Evolutionary conservation across 169 alveolate genomes (phyloP).

Genomic region (Toxoplasma gondii): DNA sequence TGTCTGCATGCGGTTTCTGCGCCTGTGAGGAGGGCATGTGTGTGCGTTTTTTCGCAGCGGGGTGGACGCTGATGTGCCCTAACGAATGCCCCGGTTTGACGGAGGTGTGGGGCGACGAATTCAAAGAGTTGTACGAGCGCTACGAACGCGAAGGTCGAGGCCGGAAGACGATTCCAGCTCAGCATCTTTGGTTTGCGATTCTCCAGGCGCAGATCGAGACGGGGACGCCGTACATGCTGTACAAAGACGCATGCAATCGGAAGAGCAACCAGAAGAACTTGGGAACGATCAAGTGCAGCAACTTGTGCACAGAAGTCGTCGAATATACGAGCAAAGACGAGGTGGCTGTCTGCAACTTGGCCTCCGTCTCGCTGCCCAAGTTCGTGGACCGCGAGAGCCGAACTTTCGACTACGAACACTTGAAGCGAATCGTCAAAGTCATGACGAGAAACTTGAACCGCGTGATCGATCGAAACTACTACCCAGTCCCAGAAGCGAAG

Average conservation of each 20-base stretch:
- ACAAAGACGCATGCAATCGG: slow-evolving; percentile 95
- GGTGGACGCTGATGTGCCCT: slow-evolving; percentile 97
- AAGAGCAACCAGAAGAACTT: slow-evolving; percentile 97
- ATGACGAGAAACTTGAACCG: slow-evolving; percentile 94
- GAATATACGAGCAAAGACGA: slow-evolving; percentile 97
- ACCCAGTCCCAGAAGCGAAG: slow-evolving; percentile 95
- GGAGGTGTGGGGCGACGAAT: slow-evolving; percentile 93
- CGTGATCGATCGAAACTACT: slow-evolving; percentile 95
- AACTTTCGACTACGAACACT: slow-evolving; percentile 82
- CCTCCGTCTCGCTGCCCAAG: slow-evolving; percentile 93
- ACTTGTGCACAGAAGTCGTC: slow-evolving; percentile 96
- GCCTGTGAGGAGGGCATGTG: no score
- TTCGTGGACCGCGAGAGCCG: slow-evolving; percentile 79
- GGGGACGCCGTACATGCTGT: slow-evolving; percentile 99
- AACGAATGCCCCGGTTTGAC: slow-evolving; percentile 97
- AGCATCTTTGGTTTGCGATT: slow-evolving; percentile 95
- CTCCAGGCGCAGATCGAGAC: slow-evolving; percentile 98
- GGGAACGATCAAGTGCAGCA: slow-evolving; percentile 96
- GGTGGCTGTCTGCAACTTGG: slow-evolving; percentile 98
- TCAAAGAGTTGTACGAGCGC: slow-evolving; percentile 88
- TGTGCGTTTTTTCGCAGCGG: background rate
- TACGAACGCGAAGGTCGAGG: slow-evolving; percentile 88
- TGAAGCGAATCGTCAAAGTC: slow-evolving; percentile 88
- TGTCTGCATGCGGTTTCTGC: background rate
- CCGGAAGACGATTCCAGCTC: slow-evolving; percentile 95